These are phyloP conservation scores for Cucumis variabilis DNA, from an alignment of 331 rosid genomes.

Conservation along the genomic window DNA sequence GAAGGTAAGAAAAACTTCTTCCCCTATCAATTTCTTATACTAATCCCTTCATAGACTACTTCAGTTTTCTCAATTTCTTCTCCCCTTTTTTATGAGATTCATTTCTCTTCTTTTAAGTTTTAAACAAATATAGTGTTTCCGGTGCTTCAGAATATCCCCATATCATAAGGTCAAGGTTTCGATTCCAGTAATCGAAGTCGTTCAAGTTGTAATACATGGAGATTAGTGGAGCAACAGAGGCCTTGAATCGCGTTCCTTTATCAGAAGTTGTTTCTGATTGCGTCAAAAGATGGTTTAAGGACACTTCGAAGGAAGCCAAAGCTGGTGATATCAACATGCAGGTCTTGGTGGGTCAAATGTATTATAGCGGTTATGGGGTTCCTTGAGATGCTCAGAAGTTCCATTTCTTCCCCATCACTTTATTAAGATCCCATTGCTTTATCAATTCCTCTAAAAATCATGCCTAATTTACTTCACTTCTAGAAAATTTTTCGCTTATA, in stretches of 20 bases:
- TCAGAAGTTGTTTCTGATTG: conserved; percentile 90
- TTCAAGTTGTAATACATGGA: conserved; percentile 49
- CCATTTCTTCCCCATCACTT: conserved; percentile 3
- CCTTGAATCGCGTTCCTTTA: conserved; percentile 59
- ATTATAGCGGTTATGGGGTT: conserved; percentile 84
- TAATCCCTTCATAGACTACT: background rate
- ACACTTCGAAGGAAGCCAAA: conserved; percentile 86
- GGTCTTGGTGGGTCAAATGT: conserved; percentile 95
- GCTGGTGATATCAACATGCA: conserved; percentile 92
- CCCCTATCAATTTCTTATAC: background rate
- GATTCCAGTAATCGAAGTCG: conserved; percentile 36
- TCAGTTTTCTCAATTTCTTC: background rate
- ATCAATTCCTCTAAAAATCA: background rate
- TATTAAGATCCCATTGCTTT: background rate
- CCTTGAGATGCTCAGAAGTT: conserved; percentile 91
- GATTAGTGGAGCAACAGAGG: conserved; percentile 25
- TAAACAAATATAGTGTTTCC: background rate
- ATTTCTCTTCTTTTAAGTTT: background rate
- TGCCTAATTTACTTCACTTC: background rate
- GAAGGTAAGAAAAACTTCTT: conserved; percentile 19
- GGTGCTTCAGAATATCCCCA: conserved; percentile 17
- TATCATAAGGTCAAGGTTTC: conserved; percentile 26
- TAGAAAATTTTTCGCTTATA: background rate
- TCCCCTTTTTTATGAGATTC: background rate
- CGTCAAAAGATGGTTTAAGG: conserved; percentile 91